Evolutionary conservation across 257 asterid genomes (phyloP).

Genomic region (Gentiana dahurica): DNA sequence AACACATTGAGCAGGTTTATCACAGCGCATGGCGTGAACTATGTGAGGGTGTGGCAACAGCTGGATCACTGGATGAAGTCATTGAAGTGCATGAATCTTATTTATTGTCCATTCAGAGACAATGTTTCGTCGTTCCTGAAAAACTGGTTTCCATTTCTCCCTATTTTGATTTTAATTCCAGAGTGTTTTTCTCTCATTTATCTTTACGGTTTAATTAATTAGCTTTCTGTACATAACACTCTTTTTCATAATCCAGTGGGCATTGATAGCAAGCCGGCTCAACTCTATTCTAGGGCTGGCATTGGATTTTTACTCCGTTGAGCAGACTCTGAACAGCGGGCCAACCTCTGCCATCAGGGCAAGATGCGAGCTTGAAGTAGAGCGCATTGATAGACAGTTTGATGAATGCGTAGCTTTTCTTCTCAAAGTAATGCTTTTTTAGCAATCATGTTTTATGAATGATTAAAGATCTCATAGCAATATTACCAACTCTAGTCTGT

Average conservation of each 20-base stretch:
- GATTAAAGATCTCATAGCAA: no score
- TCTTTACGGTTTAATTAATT: not conserved
- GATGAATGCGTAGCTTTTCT: slow-evolving; percentile 95
- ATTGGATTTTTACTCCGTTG: slow-evolving; percentile 70
- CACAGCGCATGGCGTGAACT: slow-evolving; percentile 99
- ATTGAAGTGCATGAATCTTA: slow-evolving; percentile 91
- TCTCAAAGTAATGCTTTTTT: slow-evolving; percentile 52
- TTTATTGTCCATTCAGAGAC: slow-evolving; percentile 76
- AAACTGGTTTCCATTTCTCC: slow-evolving; percentile 51
- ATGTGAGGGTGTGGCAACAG: slow-evolving; percentile 79
- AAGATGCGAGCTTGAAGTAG: slow-evolving; percentile 81
- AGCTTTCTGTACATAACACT: not conserved
- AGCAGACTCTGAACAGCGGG: slow-evolving; percentile 57
- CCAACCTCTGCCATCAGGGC: slow-evolving; percentile 64
- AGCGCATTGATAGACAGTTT: slow-evolving; percentile 79
- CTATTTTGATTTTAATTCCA: slow-evolving; percentile 10
- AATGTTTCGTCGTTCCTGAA: slow-evolving; percentile 93
- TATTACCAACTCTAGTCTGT: not conserved
- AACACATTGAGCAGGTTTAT: slow-evolving; percentile 50
- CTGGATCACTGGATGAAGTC: slow-evolving; percentile 86
- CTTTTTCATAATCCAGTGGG: slow-evolving; percentile 45
- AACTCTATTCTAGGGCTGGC: slow-evolving; percentile 84
- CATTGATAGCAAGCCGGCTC: slow-evolving; percentile 89
- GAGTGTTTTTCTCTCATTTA: not conserved
- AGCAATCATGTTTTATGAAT: no score